Base-by-base conservation (phyloP, 1,139 yeast genomes). In the Saccharomyces hybrid region DNA sequence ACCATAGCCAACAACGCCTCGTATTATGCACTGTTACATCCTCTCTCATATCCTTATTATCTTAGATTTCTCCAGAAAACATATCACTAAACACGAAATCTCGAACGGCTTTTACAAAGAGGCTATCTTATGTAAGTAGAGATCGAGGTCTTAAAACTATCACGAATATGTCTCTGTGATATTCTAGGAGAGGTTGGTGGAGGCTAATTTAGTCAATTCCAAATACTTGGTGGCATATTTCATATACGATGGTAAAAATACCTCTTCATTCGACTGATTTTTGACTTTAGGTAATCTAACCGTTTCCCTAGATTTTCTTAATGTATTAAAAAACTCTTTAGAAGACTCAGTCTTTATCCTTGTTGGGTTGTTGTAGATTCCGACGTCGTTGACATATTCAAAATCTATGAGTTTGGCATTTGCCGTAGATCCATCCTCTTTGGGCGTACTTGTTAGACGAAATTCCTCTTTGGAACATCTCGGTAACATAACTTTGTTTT, bases 371-470 rank as follows among this genome's bases (percentile, higher is more conserved):
- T 57, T 54, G 49, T 55, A 63, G n/a, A 63, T 53, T 5, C 61
- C 62, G 9, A 64, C 59, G 54, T 64, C 56, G 51, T 57, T 62
- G n/a, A 61, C 58, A 52, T 59, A 61, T 50, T 65, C 68, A 1
- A 57, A 47, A 25, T 56, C 56, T 23, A 26, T 46, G 11, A 46
- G 28, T 9, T 11, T 46, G 20, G 29, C 31, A 23, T 46, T 46
- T 26, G 9, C 16, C 29, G 47, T 6, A 11, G 47, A 5, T 13
- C 14, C 47, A 8, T 25, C 29, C 9, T 46, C 20, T 25, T 38
- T 38, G 7, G 25, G n/a, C 2, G 44, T 8, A 13, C 25, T 16
- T 8, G 44, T 38, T 38, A 38, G 3, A 16, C 44, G 46, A 58
- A 56, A 27, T 46, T 51, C 46, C 11, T 53, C 53, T 42, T 57